phyloP scores from a whole-genome alignment of 306 rosid genomes.

The Erythrophleum fordii region DNA sequence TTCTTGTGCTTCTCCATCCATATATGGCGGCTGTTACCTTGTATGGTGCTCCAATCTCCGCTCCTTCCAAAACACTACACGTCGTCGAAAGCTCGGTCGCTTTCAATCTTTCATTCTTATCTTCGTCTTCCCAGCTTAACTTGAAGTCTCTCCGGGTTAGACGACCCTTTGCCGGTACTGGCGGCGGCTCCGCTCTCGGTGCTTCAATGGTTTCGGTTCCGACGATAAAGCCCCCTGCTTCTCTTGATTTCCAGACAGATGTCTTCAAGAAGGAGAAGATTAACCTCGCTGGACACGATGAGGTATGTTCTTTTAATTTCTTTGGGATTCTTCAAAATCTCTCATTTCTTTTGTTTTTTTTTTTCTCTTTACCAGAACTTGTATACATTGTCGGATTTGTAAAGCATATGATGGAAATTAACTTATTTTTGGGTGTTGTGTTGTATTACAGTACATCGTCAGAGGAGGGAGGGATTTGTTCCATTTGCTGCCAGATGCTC shows the following conservation, averaged over 20 bases:
- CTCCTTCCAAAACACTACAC: constrained; percentile 45
- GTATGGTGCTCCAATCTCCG: constrained; percentile 40
- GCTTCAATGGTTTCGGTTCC: constrained; percentile 77
- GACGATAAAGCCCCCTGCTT: constrained; percentile 38
- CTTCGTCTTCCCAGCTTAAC: constrained; percentile 41
- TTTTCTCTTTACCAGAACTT: background rate
- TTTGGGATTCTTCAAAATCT: background rate
- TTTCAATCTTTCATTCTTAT: constrained; percentile 42
- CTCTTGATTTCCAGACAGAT: constrained; percentile 78
- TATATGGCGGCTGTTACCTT: constrained; percentile 58
- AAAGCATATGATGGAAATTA: background rate
- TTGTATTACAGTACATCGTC: constrained; percentile 69
- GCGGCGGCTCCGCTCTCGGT: constrained; percentile 55
- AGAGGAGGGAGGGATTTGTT: constrained; percentile 95
- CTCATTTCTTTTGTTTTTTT: background rate
- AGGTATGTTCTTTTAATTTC: constrained; percentile 44
- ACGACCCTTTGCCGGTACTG: background rate
- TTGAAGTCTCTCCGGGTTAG: constrained; percentile 39
- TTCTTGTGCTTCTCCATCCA: background rate
- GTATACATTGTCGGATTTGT: background rate
- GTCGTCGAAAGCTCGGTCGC: constrained; percentile 23
- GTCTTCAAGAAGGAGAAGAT: constrained; percentile 85
- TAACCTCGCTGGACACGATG: constrained; percentile 89
- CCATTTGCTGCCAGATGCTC: constrained; percentile 80
- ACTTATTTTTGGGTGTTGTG: background rate